These are phyloP conservation scores for Oryza brachyantha DNA, from an alignment of 176 grass and related monocot species.

Conservation along the genomic window DNA sequence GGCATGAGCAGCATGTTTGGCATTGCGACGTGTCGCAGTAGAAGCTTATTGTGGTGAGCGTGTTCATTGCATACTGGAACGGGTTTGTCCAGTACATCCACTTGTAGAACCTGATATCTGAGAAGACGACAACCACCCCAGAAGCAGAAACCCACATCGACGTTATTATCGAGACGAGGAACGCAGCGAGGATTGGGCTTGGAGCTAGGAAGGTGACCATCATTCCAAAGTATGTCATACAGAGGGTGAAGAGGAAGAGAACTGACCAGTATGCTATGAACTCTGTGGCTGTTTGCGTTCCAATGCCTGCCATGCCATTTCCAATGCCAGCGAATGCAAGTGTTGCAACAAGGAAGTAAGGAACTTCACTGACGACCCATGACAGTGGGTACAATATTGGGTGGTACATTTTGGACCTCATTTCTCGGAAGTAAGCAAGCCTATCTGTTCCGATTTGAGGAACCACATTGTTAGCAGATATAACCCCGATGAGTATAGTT, in stretches of 20 bases:
- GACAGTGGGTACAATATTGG: constrained; percentile 27
- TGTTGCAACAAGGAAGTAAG: constrained; percentile 27
- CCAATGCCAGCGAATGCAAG: constrained; percentile 30
- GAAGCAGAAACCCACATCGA: constrained; percentile 35
- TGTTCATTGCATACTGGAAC: constrained; percentile 32
- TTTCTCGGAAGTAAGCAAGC: constrained; percentile 27
- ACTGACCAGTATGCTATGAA: constrained; percentile 28
- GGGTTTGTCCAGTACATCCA: constrained; percentile 41
- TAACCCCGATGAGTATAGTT: constrained; percentile 37
- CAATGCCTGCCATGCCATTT: constrained; percentile 32
- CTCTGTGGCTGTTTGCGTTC: not conserved
- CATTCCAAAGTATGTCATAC: constrained; percentile 37
- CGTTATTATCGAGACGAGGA: constrained; percentile 27
- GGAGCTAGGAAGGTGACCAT: constrained; percentile 36
- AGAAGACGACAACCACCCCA: constrained; percentile 23
- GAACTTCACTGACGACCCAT: constrained; percentile 35
- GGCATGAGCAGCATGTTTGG: constrained; percentile 13
- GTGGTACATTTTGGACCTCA: constrained; percentile 32
- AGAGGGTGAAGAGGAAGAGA: constrained; percentile 34
- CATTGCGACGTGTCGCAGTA: constrained; percentile 22
- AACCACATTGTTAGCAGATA: constrained; percentile 37
- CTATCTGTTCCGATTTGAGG: constrained; percentile 30
- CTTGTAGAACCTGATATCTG: constrained; percentile 34
- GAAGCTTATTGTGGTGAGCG: constrained; percentile 25
- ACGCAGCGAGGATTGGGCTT: constrained; percentile 16